phyloP scores from a whole-genome alignment of 805 yeast genomes.

The Torulaspora delbrueckii region DNA sequence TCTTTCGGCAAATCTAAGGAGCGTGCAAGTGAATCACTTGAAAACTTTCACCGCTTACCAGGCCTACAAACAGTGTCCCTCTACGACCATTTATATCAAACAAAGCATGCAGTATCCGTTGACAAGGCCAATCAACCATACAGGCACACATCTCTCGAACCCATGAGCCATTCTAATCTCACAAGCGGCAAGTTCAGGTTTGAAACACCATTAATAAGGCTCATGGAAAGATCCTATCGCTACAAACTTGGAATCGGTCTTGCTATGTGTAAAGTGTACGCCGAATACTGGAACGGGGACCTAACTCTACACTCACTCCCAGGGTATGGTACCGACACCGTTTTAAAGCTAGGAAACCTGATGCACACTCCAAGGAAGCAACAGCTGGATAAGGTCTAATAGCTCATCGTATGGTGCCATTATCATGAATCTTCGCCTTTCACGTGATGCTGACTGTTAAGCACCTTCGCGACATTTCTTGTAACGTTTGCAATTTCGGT shows the following conservation, averaged over 20 bases:
- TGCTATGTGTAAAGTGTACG: slow-evolving; percentile 88
- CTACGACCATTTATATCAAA: slow-evolving; percentile 27
- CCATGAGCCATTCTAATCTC: slow-evolving; percentile 31
- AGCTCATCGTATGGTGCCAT: neutral
- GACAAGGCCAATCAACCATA: slow-evolving; percentile 19
- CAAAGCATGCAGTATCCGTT: slow-evolving; percentile 4
- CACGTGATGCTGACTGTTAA: slow-evolving; percentile 1
- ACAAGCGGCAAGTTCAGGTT: slow-evolving; percentile 24
- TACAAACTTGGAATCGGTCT: slow-evolving; percentile 80
- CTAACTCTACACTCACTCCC: slow-evolving; percentile 75
- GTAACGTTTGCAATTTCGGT: neutral
- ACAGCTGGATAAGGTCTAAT: slow-evolving; percentile 69
- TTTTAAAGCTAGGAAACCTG: slow-evolving; percentile 69
- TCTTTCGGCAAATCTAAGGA: slow-evolving; percentile 74
- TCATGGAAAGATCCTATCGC: slow-evolving; percentile 69
- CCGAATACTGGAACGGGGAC: slow-evolving; percentile 96
- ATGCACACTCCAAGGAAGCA: slow-evolving; percentile 61
- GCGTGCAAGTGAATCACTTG: slow-evolving; percentile 52
- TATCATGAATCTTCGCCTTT: neutral
- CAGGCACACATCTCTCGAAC: slow-evolving; percentile 38
- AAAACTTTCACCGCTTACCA: slow-evolving; percentile 66
- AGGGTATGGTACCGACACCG: slow-evolving; percentile 90
- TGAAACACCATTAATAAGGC: slow-evolving; percentile 50
- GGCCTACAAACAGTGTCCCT: slow-evolving; percentile 45
- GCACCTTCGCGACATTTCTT: slow-evolving; percentile 2